phyloP scores from a whole-genome alignment of 345 rosid genomes.

The Mallotus nudiflorus region DNA sequence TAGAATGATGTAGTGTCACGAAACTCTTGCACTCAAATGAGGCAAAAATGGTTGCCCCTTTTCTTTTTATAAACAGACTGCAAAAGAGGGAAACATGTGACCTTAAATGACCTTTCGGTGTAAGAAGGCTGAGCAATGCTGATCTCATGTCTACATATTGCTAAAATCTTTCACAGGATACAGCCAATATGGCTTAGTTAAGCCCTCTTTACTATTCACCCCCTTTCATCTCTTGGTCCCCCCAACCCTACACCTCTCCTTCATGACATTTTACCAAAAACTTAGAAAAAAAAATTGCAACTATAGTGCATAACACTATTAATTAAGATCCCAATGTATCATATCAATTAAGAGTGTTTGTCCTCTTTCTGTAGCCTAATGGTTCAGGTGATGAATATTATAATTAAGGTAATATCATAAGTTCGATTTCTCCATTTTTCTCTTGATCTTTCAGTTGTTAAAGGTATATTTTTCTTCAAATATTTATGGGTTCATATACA shows the following conservation, averaged over 20 bases:
- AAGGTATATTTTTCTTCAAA: too few relatives aligned
- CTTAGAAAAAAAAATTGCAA: too few relatives aligned
- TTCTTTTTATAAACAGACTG: slow-evolving; percentile 26
- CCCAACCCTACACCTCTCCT: not conserved
- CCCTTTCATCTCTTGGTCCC: slow-evolving; percentile 3
- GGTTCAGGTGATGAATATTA: too few relatives aligned
- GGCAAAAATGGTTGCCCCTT: slow-evolving; percentile 25
- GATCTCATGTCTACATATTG: not conserved
- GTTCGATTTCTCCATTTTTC: too few relatives aligned
- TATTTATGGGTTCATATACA: too few relatives aligned
- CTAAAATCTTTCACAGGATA: slow-evolving; percentile 23
- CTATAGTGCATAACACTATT: too few relatives aligned
- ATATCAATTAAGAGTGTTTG: too few relatives aligned
- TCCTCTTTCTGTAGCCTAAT: too few relatives aligned
- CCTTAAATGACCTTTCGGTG: slow-evolving; percentile 43
- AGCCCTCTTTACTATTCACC: not conserved
- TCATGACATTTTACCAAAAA: too few relatives aligned
- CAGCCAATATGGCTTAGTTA: not conserved
- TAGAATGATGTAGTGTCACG: slow-evolving; percentile 28
- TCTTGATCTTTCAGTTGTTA: too few relatives aligned
- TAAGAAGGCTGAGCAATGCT: slow-evolving; percentile 3
- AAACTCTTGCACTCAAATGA: slow-evolving; percentile 30
- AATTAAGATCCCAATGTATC: too few relatives aligned
- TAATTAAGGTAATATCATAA: too few relatives aligned
- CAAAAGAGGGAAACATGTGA: slow-evolving; percentile 42